Evolutionary conservation across 306 rosid species (phyloP), one percentile per base, ranked within the genome.

Genomic region (Amphicarpaea edgeworthii): DNA sequence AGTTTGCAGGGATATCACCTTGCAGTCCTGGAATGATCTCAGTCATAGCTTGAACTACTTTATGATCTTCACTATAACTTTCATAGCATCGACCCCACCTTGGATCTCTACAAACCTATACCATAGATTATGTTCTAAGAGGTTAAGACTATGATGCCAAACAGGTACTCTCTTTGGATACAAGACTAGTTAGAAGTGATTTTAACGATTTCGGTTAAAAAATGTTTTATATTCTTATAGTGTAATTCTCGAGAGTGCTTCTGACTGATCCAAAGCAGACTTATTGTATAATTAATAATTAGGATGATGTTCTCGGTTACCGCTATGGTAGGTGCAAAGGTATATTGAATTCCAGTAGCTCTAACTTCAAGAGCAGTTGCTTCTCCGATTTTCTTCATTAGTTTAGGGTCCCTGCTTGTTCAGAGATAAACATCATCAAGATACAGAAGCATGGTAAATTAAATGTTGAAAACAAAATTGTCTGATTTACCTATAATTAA

Each of bases 301-400:
- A 19, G 42, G n/a, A n/a, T n/a, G 9, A 21, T 28, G 38, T 63
- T 70, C 61, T 66, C 32, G 50, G 20, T 77, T 78, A 83, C 86
- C 19, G 83, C 86, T 11, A 83, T 66, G 55, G 80, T 77, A 19
- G 86, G 86, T 1, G 86, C 86, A 67, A 66, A 83, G 1, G 5
- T 77, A 68, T 83, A 83, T 42, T 7, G 86, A 58, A 83, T 83
- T 59, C 86, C 86, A 12, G 86, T 83, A 9, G 86, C 83, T 45
- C 86, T 75, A 20, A 72, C 77, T 83, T 83, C 86, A 59, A 77
- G 83, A 21, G 86, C 86, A 47, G 86, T 83, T 46, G 86, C 86
- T 6, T 16, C 83, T 67, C 86, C 86, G 59, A 83, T 83, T 20
- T 28, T 55, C 77, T 32, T 83, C 28, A 67, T 80, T 32, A 83